These are phyloP conservation scores for Atkinsonella texensis DNA, from an alignment of 2,329 filamentous ascomycete genomes.

Conservation along the genomic window DNA sequence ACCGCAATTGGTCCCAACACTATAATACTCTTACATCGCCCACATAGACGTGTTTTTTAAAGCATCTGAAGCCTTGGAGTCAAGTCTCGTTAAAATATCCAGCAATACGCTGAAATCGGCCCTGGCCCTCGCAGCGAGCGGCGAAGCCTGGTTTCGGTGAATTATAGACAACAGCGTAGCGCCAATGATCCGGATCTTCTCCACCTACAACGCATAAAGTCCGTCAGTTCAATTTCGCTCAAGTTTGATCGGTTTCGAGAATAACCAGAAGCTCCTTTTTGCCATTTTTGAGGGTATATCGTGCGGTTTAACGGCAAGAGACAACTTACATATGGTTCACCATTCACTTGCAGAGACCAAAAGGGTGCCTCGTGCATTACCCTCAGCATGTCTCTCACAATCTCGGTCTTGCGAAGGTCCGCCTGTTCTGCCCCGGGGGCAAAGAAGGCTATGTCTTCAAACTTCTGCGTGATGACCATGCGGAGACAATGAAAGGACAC, in stretches of 20 bases:
- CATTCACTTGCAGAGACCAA: constrained; percentile 27
- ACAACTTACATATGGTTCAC: constrained; percentile 25
- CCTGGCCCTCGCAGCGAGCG: constrained; percentile 24
- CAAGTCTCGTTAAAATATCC: constrained; percentile 27
- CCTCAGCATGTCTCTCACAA: constrained; percentile 29
- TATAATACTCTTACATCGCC: constrained; percentile 3
- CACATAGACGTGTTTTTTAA: constrained; percentile 18
- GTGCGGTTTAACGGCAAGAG: no score
- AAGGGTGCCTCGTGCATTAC: constrained; percentile 29
- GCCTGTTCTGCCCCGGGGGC: constrained; percentile 18
- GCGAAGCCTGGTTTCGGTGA: constrained; percentile 24
- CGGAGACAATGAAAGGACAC: constrained; percentile 28
- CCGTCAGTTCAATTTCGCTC: background rate
- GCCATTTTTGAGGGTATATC: no score
- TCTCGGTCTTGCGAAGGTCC: constrained; percentile 27
- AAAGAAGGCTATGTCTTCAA: constrained; percentile 22
- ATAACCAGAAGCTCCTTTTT: no score
- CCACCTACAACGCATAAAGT: constrained; percentile 17
- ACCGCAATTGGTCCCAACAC: background rate
- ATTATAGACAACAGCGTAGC: constrained; percentile 26
- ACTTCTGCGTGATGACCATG: constrained; percentile 27
- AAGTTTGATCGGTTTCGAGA: no score
- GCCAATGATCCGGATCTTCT: constrained; percentile 27
- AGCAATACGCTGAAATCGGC: constrained; percentile 27
- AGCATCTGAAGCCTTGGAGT: constrained; percentile 31